Conservation (phyloP, 495 filamentous ascomycete species). For the Aspergillus biplanus region DNA sequence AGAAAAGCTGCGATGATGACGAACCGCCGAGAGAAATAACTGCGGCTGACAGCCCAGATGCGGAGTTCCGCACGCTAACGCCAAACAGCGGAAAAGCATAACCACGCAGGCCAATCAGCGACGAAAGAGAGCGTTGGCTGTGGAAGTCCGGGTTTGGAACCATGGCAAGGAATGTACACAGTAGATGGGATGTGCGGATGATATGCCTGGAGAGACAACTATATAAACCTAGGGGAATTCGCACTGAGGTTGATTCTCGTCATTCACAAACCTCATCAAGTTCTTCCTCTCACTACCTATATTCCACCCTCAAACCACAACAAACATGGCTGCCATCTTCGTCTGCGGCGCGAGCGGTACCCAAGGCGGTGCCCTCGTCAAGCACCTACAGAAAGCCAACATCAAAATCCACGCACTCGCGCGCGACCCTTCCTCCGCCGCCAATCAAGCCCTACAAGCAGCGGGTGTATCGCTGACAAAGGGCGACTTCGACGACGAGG, state of each 20-base stretch:
- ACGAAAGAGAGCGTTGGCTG: background rate
- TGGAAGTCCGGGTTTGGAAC: conserved; percentile 25
- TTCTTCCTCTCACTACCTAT: background rate
- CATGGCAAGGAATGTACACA: too few relatives aligned
- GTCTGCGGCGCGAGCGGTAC: conserved; percentile 54
- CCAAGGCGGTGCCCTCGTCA: conserved; percentile 49
- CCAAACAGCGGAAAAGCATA: background rate
- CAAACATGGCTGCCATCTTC: conserved; percentile 34
- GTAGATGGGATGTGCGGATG: background rate
- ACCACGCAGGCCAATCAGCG: background rate
- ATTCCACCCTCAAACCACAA: background rate
- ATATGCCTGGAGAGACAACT: background rate
- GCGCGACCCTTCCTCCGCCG: conserved; percentile 37
- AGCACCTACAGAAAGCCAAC: conserved; percentile 39
- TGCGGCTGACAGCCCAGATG: conserved; percentile 12
- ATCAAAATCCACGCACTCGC: conserved; percentile 46
- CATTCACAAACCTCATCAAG: background rate
- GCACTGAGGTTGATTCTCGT: background rate
- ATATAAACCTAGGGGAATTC: background rate
- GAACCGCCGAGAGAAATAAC: background rate
- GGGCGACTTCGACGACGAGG: conserved; percentile 46
- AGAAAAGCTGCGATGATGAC: background rate
- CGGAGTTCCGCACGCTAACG: conserved; percentile 40
- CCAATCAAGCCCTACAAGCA: conserved; percentile 37
- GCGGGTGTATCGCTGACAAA: conserved; percentile 43